Evolutionary conservation across 2,329 filamentous ascomycete genomes (phyloP).

Genomic region (Akanthomyces muscarius): DNA sequence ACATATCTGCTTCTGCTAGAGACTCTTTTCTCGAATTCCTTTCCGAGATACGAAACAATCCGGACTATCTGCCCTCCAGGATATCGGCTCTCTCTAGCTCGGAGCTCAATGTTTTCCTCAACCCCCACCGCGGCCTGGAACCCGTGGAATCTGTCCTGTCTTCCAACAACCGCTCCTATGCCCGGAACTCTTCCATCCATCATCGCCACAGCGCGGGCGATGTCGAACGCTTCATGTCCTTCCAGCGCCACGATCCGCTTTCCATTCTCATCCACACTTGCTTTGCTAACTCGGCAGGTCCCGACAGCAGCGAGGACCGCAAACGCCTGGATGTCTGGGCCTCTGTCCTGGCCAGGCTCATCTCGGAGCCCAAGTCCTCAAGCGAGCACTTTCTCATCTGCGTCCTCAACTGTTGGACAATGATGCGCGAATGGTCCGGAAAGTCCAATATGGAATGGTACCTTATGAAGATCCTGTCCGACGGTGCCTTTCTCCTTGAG

Average conservation of each 20-base stretch:
- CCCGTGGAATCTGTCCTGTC: slow-evolving; percentile 79
- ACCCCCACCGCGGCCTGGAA: slow-evolving; percentile 74
- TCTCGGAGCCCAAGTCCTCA: slow-evolving; percentile 70
- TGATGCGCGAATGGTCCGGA: slow-evolving; percentile 84
- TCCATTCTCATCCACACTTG: slow-evolving; percentile 82
- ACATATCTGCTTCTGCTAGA: slow-evolving; percentile 71
- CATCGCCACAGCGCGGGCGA: slow-evolving; percentile 45
- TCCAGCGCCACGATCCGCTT: slow-evolving; percentile 83
- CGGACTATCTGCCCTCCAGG: slow-evolving; percentile 80
- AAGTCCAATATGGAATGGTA: slow-evolving; percentile 89
- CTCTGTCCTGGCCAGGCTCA: slow-evolving; percentile 76
- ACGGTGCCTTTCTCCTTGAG: slow-evolving; percentile 86
- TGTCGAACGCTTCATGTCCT: slow-evolving; percentile 77
- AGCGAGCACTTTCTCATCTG: slow-evolving; percentile 78
- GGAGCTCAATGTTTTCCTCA: slow-evolving; percentile 74
- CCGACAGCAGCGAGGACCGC: slow-evolving; percentile 75
- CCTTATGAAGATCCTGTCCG: slow-evolving; percentile 89
- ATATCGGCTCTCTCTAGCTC: slow-evolving; percentile 69
- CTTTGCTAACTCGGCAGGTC: slow-evolving; percentile 80
- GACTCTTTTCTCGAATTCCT: slow-evolving; percentile 76
- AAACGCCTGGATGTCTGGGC: slow-evolving; percentile 85
- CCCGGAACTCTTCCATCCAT: slow-evolving; percentile 42
- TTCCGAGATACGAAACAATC: slow-evolving; percentile 76
- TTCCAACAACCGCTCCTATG: slow-evolving; percentile 54
- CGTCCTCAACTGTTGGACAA: slow-evolving; percentile 82